Evolutionary conservation across 768 basidiomycete species (phyloP), one percentile per base, ranked within the genome.

Genomic region (Rickenella mellea): DNA sequence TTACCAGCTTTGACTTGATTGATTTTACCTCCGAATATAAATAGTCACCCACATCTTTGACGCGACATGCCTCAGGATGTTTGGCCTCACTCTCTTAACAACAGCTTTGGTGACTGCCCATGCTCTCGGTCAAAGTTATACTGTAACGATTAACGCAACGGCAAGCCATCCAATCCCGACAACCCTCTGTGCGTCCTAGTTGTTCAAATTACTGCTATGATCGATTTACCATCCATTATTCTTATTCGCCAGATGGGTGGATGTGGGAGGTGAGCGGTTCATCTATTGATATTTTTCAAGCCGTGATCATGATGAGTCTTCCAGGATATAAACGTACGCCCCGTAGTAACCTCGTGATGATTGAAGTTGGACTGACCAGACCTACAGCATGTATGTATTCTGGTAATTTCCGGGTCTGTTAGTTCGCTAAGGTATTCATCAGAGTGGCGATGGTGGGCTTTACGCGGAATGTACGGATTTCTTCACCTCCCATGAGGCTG

Each of bases 361-460:
- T 20, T 17, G 24, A 20, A 17, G 9, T 12, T 17, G 31, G 19
- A 10, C 10, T 40, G 27, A 30, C 44, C 17, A 10, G 15, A 10
- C 2, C 4, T 5, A 15, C 25, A 25, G 14, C 11, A n/a, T 26
- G 15, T 26, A 20, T 15, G 3, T 15, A 5, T 26, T 10, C 9
- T 7, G 7, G n/a, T 15, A 7, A 15, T 4, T 11, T 17, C 19
- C 15, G 3, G 33, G 15, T 36, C 33, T 15, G 15, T 22, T 36
- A 2, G 3, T 17, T 36, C 19, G 10, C 33, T 17, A 36, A 33
- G 14, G 15, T 17, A 10, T 17, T 17, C 3, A 10, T 3, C 28
- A 81, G 77, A 79, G 78, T 46, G 77, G 78, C 17, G 80, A 82
- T 46, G 79, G 80, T 26, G 79, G 80, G 1, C 55, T 83, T 14